phyloP scores from a whole-genome alignment of 1,284 basidiomycete species.

The Schizopora paradoxa region DNA sequence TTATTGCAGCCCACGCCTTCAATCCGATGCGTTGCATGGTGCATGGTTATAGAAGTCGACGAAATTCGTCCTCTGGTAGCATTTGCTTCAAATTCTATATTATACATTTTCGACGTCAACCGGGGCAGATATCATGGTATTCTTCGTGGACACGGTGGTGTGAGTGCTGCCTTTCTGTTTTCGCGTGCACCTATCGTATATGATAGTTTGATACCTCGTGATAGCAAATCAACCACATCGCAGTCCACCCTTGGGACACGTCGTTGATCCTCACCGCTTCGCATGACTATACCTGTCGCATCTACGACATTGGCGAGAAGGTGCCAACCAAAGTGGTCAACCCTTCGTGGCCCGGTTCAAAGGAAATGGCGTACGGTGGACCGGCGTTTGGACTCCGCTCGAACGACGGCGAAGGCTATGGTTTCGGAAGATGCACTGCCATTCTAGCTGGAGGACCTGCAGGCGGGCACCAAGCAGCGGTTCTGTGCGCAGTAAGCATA shows the following conservation, averaged over 20 bases:
- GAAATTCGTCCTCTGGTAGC: slow-evolving; percentile 11
- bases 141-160: slow-evolving; percentile 16
- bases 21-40: slow-evolving; percentile 12
- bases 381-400: slow-evolving; percentile 65
- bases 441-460: slow-evolving; percentile 63
- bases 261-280: slow-evolving; percentile 12
- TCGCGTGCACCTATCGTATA: not conserved
- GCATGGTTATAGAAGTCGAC: slow-evolving; percentile 12
- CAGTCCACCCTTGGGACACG: slow-evolving; percentile 13
- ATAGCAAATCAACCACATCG: slow-evolving; percentile 14
- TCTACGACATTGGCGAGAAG: slow-evolving; percentile 11
- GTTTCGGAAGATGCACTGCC: slow-evolving; percentile 55
- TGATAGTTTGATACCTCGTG: not conserved
- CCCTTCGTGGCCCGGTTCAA: slow-evolving; percentile 11
- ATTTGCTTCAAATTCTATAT: slow-evolving; percentile 10
- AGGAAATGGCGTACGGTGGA: slow-evolving; percentile 37
- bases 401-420: slow-evolving; percentile 51
- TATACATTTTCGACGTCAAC: slow-evolving; percentile 16
- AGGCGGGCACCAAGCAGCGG: slow-evolving; percentile 65
- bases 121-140: slow-evolving; percentile 15
- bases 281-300: slow-evolving; percentile 15
- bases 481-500: slow-evolving; percentile 52
- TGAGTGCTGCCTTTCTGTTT: slow-evolving; percentile 7
- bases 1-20: not conserved
- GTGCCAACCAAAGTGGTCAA: slow-evolving; percentile 5